Conservation (phyloP, 2,329 filamentous ascomycete species). For the Claviceps sp. region DNA sequence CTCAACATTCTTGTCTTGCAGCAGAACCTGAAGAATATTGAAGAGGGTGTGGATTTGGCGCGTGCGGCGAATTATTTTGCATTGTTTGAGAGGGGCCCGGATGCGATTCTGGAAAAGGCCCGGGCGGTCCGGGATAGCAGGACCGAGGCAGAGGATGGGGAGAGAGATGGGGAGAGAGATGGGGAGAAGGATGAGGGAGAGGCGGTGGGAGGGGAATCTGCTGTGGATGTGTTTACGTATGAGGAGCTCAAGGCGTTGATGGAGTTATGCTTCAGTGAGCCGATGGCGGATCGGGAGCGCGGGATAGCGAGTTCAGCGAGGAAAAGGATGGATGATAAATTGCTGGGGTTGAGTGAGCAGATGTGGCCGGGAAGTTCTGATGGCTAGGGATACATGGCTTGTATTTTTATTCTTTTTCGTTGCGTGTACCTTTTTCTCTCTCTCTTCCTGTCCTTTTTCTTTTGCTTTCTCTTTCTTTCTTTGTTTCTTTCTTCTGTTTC, state of each 20-base stretch:
- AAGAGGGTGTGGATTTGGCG: slow-evolving; percentile 51
- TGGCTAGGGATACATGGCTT: neutral
- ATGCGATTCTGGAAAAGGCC: slow-evolving; percentile 50
- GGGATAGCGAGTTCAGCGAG: slow-evolving; percentile 54
- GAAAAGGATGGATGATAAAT: slow-evolving; percentile 56
- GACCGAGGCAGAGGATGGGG: slow-evolving; percentile 13
- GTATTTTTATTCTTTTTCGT: neutral
- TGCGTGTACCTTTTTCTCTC: neutral
- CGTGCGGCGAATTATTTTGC: slow-evolving; percentile 55
- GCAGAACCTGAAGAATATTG: slow-evolving; percentile 92
- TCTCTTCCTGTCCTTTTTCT: neutral
- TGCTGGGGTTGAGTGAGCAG: slow-evolving; percentile 56
- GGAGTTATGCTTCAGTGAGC: slow-evolving; percentile 56
- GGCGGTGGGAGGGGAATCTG: slow-evolving; percentile 7
- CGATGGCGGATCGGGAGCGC: slow-evolving; percentile 50
- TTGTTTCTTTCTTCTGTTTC: neutral
- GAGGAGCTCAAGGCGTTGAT: slow-evolving; percentile 54
- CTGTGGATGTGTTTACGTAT: slow-evolving; percentile 40
- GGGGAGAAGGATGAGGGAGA: too few relatives aligned
- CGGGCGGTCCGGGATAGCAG: slow-evolving; percentile 30
- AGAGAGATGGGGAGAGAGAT: too few relatives aligned
- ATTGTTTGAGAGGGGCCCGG: slow-evolving; percentile 52
- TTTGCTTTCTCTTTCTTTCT: neutral
- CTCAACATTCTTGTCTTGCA: slow-evolving; percentile 91
- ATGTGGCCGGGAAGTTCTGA: slow-evolving; percentile 44